Evolutionary conservation across 1,284 basidiomycete genomes (phyloP), one percentile per base, ranked within the genome.

Genomic region (Macrocybe sp.): DNA sequence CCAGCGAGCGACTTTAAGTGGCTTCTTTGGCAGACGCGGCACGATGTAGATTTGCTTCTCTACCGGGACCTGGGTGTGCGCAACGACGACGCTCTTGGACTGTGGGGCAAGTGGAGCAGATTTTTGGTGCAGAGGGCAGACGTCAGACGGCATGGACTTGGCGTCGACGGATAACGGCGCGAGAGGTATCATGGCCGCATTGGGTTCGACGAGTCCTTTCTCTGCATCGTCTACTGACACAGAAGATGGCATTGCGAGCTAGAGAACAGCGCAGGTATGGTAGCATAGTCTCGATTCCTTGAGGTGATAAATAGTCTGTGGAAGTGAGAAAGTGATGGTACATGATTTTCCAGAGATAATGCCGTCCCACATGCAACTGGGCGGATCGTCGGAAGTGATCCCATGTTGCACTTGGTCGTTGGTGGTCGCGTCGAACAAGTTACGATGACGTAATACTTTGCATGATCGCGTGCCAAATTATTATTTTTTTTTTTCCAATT

Each of bases 1-100:
- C 75, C 74, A 75, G 38, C 68, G 66, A 52, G 68, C 64, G 38
- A 49, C 58, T 55, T 61, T 62, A 47, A 42, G 54, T 54, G 52
- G 51, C 52, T 57, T 63, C 57, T 46, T 59, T 55, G 41, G 59
- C 48, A 44, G 49, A 46, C 29, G 44, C 29, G 47, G 44, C 39
- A 40, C 22, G 22, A 22, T 22, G 22, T 22, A 22, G 22, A 22
- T 22, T 22, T 22, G 22, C 22, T 22, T 46, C 37, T 47, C 37
- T 9, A 46, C 45, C 16, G 36, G 36, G 33, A 29, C 34, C 41
- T 32, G 10, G 29, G 37, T 44, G 12, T 39, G 31, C 28, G 28
- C 10, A 32, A 33, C 43, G 37, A 14, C 16, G 11, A 40, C 42
- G 36, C 30, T 10, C 34, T 9, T 16, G n/a, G 8, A 37, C 35